phyloP scores from a whole-genome alignment of 345 rosid genomes.

The Arabidopsis arenosa region DNA sequence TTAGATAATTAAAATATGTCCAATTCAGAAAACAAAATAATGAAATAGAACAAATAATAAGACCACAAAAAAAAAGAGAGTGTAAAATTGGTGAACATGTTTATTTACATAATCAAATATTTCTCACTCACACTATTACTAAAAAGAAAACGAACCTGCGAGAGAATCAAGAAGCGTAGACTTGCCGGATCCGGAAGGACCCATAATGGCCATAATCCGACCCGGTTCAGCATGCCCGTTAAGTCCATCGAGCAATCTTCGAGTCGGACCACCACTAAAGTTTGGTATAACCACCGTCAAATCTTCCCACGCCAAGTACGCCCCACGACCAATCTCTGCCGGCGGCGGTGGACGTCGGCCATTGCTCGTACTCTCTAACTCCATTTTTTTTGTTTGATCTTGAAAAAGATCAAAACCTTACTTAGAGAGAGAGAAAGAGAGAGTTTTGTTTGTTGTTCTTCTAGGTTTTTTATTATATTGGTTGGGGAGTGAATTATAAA shows the following conservation, averaged over 20 bases:
- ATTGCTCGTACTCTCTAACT: conserved; percentile 36
- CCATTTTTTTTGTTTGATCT: conserved; percentile 33
- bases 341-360: conserved; percentile 29
- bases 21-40: conserved; percentile 6
- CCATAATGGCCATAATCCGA: conserved; percentile 95
- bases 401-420: conserved; percentile 4
- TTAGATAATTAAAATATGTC: background rate
- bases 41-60: background rate
- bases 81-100: background rate
- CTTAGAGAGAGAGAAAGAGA: conserved; percentile 21
- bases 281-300: conserved; percentile 76
- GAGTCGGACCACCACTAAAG: conserved; percentile 70
- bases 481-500: conserved; percentile 39
- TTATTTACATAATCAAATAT: background rate
- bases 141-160: conserved; percentile 59
- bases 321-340: conserved; percentile 34
- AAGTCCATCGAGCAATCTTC: conserved; percentile 76
- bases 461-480: background rate
- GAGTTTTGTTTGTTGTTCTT: background rate
- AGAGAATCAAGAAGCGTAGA: conserved; percentile 92
- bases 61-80: background rate
- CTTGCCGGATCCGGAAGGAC: conserved; percentile 97
- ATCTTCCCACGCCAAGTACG: conserved; percentile 82
- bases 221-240: conserved; percentile 91
- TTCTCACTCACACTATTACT: background rate